Evolutionary conservation across 2,329 filamentous ascomycete genomes (phyloP), one percentile per base, ranked within the genome.

Genomic region (Colletotrichum sp.): DNA sequence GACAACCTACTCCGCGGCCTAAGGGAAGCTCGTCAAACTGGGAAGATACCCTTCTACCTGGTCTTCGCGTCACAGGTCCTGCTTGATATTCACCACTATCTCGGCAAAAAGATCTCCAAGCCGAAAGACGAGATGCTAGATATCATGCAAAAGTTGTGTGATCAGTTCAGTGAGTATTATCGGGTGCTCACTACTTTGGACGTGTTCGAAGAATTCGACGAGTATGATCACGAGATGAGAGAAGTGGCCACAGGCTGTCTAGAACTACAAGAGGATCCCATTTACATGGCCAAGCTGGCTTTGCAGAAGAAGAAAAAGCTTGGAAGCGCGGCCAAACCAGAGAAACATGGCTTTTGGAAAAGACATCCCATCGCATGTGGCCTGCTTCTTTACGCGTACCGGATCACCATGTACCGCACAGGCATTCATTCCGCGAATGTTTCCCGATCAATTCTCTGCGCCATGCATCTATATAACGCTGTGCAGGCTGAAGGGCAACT

Each of bases 401-500:
- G 85, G n/a, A 77, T 77, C 8, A 68, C 72, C 2, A 81, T 82
- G 21, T 82, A 84, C 39, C 79, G 86, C 2, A 9, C 81, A 0
- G 82, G 86, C 3, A 77, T 87, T 13, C 62, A 69, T 0, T 81
- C 87, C 18, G 80, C 79, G 12, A 83, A 85, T 63, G 83, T 83
- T 2, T 88, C 83, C 84, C 85, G 85, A 2, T 85, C 86, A 0
- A 80, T 88, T 13, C 77, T 82, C 13, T 85, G 81, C 62, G 77
- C 82, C 1, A 77, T 76, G 2, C 87, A 90, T 63, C 77, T 89
- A 1, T 88, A 88, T 80, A 85, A 87, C 65, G 86, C 87, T 2
- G 68, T 85, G 3, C 59, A 65, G 3, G 69, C 80, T 15, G 83
- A 86, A 68, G 79, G 80, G 3, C 68, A 84, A 2, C 28, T 85